These are phyloP conservation scores for Rhodotorula babjevae DNA, from an alignment of 768 basidiomycete species.

Conservation along the genomic window DNA sequence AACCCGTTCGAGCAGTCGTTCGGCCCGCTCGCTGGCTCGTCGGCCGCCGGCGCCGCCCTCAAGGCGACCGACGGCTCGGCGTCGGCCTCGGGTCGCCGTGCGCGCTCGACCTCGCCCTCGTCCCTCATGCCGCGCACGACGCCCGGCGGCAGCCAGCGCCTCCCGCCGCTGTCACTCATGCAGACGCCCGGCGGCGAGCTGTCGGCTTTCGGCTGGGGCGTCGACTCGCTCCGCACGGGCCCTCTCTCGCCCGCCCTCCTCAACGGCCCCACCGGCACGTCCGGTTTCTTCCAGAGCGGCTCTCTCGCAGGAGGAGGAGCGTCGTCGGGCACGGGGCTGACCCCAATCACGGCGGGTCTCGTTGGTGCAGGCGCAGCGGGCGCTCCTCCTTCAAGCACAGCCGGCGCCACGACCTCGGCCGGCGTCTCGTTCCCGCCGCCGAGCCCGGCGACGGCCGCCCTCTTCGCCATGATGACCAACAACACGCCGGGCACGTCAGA, in stretches of 20 bases:
- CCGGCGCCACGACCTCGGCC: not conserved
- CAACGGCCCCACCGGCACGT: slow-evolving; percentile 64
- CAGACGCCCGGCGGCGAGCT: slow-evolving; percentile 58
- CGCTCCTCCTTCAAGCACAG: not conserved
- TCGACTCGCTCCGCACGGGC: slow-evolving; percentile 74
- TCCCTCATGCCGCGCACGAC: slow-evolving; percentile 19
- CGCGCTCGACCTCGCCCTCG: slow-evolving; percentile 29
- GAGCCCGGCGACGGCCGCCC: slow-evolving; percentile 82
- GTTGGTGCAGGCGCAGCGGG: slow-evolving; percentile 41
- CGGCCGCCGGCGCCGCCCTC: not conserved
- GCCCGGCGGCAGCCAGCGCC: slow-evolving; percentile 51
- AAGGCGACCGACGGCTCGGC: slow-evolving; percentile 20
- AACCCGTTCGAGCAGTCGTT: slow-evolving; percentile 97
- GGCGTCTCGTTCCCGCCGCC: slow-evolving; percentile 69
- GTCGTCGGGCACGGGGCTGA: slow-evolving; percentile 68
- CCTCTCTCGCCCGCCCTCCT: slow-evolving; percentile 96
- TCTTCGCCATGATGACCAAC: slow-evolving; percentile 85
- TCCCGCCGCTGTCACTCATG: slow-evolving; percentile 75
- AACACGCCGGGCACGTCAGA: slow-evolving; percentile 39
- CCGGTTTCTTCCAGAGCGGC: slow-evolving; percentile 56
- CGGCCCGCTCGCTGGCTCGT: slow-evolving; percentile 49
- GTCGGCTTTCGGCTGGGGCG: slow-evolving; percentile 59
- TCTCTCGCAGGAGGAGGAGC: slow-evolving; percentile 33
- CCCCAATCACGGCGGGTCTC: slow-evolving; percentile 51
- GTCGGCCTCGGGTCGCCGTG: slow-evolving; percentile 20